Evolutionary conservation across 2,329 filamentous ascomycete genomes (phyloP).

Genomic region (Arthrinium phaeospermum): DNA sequence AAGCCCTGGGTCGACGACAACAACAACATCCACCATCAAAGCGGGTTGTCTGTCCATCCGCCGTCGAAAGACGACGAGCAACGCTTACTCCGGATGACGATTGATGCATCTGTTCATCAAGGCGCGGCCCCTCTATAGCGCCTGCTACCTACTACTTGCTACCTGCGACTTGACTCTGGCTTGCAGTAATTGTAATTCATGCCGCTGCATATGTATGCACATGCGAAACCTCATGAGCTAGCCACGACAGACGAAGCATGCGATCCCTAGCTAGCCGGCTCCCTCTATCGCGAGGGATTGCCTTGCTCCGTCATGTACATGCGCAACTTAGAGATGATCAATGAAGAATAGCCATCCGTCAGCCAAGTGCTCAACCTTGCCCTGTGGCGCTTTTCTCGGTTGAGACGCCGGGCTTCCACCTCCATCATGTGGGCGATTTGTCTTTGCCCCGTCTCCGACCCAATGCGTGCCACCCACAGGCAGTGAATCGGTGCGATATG

Average conservation of each 20-base stretch:
- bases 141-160: neutral
- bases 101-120: neutral
- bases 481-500: slow-evolving; percentile 5
- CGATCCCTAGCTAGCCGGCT: neutral
- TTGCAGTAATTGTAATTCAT: slow-evolving; percentile 15
- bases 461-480: neutral
- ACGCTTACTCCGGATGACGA: slow-evolving; percentile 12
- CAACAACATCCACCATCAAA: neutral
- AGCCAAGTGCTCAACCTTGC: slow-evolving; percentile 18
- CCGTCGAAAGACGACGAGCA: neutral
- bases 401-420: slow-evolving; percentile 6
- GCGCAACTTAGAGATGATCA: slow-evolving; percentile 1
- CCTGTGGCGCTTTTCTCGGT: slow-evolving; percentile 15
- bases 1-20: neutral
- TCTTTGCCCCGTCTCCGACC: neutral
- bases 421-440: slow-evolving; percentile 10
- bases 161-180: neutral
- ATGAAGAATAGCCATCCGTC: slow-evolving; percentile 1
- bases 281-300: slow-evolving; percentile 1
- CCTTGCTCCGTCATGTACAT: neutral
- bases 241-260: neutral
- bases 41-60: neutral
- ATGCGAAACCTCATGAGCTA: slow-evolving; percentile 2
- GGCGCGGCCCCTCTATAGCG: neutral
- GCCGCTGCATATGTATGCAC: slow-evolving; percentile 15